phyloP scores from a whole-genome alignment of 2,329 filamentous ascomycete species.

The Phialophora chinensis region DNA sequence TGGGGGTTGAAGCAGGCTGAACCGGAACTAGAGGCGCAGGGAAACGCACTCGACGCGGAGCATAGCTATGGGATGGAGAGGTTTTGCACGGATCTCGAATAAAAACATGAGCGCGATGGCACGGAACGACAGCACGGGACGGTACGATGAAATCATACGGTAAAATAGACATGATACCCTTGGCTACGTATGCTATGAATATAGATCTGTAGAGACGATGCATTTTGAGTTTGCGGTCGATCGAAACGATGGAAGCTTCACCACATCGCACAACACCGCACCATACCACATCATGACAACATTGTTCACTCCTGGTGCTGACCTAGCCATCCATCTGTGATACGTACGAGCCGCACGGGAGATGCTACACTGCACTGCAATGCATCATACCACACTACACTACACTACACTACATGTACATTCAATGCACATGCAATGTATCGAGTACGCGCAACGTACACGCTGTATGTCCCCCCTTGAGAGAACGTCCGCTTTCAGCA shows the following conservation, averaged over 20 bases:
- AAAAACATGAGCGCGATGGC: background rate
- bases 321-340: no score
- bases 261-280: background rate
- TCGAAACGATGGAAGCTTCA: background rate
- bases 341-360: no score
- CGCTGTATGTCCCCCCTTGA: conserved; percentile 33
- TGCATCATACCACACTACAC: no score
- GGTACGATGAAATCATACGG: background rate
- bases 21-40: no score
- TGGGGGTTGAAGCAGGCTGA: background rate
- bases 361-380: no score
- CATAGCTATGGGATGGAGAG: background rate
- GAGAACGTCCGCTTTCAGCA: conserved; percentile 39
- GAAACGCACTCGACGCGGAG: background rate
- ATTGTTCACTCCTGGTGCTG: background rate
- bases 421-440: background rate
- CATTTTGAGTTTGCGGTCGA: background rate
- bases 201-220: background rate
- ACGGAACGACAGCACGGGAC: background rate
- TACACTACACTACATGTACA: no score
- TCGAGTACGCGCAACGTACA: no score
- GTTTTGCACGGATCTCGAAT: background rate
- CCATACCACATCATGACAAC: no score
- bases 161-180: background rate
- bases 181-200: background rate